Conservation (phyloP, 1,284 basidiomycete genomes). For the Trichosporon coremiiforme region DNA sequence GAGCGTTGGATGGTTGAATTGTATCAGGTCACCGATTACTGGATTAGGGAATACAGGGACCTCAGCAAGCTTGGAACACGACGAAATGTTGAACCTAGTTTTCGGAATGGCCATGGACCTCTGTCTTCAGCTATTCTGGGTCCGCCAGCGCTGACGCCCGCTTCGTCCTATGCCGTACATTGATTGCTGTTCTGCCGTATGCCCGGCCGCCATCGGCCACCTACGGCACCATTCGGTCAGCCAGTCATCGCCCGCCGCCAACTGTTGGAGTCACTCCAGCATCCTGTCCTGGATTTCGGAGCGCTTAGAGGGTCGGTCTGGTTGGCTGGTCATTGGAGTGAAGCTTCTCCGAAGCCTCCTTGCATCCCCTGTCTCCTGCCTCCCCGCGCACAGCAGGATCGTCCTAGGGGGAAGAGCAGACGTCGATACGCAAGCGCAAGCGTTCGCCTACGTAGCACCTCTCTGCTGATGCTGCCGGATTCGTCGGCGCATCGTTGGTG, state of each 20-base stretch:
- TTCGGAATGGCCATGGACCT: background rate
- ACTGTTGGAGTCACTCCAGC: background rate
- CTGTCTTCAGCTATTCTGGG: background rate
- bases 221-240: background rate
- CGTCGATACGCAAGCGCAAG: background rate
- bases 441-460: background rate
- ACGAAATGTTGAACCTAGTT: conserved; percentile 15
- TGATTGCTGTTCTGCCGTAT: background rate
- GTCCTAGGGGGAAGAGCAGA: background rate
- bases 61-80: conserved; percentile 9
- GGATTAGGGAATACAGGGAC: conserved; percentile 14
- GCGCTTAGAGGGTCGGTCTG: background rate
- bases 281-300: background rate
- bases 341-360: background rate
- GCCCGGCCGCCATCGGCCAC: background rate
- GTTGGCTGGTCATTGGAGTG: background rate
- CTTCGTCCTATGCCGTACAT: background rate
- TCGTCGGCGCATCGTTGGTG: background rate
- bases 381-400: background rate
- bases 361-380: background rate
- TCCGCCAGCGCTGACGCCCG: background rate
- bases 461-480: background rate
- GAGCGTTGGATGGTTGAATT: background rate
- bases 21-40: conserved; percentile 12
- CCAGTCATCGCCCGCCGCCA: background rate